Evolutionary conservation across 164 flowering plant species (phyloP), one percentile per base, ranked within the genome.

Genomic region (Magnolia changhungtana): DNA sequence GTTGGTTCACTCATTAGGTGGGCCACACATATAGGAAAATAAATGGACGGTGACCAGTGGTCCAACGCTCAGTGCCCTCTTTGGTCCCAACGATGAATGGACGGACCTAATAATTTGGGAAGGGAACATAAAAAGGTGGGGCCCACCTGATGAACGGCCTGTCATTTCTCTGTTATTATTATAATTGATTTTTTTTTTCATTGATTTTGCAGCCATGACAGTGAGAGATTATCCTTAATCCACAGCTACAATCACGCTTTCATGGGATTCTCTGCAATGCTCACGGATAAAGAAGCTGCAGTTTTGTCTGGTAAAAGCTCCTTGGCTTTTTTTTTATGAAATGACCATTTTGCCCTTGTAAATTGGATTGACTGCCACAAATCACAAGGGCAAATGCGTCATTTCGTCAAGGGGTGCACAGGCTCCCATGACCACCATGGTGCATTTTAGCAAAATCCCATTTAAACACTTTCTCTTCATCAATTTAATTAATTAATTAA

Each of bases 181-280:
- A 1, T 72, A 20, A 16, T 21, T 29, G 29, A 24, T 69, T 14
- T 58, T 69, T 27, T 24, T 27, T 55, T 78, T 70, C 1, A 67
- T 45, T n/a, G 13, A 27, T 68, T 69, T 77, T 64, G 78, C 88
- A 91, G 95, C 19, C 77, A 85, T 71, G 88, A 90, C 74, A 89
- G 81, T 20, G 88, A 82, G 51, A 86, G 91, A 80, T 68, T 80
- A 66, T 77, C 84, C 19, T 50, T 89, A 51, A 80, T 85, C 63
- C 93, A 93, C 80, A 87, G 86, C 37, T 91, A 91, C 76, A 77
- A 74, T 65, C 92, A 90, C 83, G 91, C 91, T 77, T 85, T 93
- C 51, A 89, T 74, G 77, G 98, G 98, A 3, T 93, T 93, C 89
- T 89, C 96, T 73, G 96, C 93, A 67, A 77, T 93, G 87, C 96